Conservation (phyloP, 2,329 filamentous ascomycete genomes). For the Parastagonospora nodorum region DNA sequence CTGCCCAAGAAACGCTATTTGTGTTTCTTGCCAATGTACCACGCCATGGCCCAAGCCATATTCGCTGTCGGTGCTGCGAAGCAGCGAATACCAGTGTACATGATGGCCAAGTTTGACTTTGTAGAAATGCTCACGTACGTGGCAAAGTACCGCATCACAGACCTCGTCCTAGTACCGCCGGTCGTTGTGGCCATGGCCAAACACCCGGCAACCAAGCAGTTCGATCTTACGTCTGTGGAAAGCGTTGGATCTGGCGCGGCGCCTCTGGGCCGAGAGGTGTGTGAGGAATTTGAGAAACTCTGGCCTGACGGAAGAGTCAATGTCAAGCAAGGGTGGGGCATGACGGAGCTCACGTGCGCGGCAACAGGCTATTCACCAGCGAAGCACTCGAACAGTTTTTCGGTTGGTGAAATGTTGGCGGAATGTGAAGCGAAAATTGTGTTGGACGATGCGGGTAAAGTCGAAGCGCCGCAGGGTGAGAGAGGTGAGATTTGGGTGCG, state of each 20-base stretch:
- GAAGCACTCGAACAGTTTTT: constrained; percentile 49
- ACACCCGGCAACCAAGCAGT: constrained; percentile 66
- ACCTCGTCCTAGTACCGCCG: constrained; percentile 72
- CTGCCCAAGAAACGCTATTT: constrained; percentile 55
- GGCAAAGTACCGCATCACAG: constrained; percentile 70
- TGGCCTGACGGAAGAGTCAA: constrained; percentile 58
- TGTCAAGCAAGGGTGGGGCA: constrained; percentile 79
- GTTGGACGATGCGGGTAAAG: constrained; percentile 57
- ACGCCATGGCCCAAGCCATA: constrained; percentile 66
- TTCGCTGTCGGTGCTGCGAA: constrained; percentile 66
- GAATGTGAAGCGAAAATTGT: constrained; percentile 74
- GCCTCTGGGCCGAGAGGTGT: constrained; percentile 56
- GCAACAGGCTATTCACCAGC: constrained; percentile 67
- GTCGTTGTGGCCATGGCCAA: constrained; percentile 76
- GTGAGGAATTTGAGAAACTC: constrained; percentile 61
- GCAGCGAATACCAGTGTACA: constrained; percentile 69
- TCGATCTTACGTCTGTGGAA: constrained; percentile 70
- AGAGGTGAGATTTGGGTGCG: constrained; percentile 75
- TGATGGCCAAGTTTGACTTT: constrained; percentile 81
- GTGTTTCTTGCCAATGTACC: constrained; percentile 70
- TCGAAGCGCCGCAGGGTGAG: constrained; percentile 55
- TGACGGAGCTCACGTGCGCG: constrained; percentile 82
- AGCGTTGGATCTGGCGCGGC: constrained; percentile 69
- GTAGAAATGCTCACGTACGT: constrained; percentile 71
- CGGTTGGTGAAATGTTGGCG: constrained; percentile 70